Evolutionary conservation across 129 eudicot genomes (phyloP).

Genomic region (Pseudognaphalium luteoalbum): DNA sequence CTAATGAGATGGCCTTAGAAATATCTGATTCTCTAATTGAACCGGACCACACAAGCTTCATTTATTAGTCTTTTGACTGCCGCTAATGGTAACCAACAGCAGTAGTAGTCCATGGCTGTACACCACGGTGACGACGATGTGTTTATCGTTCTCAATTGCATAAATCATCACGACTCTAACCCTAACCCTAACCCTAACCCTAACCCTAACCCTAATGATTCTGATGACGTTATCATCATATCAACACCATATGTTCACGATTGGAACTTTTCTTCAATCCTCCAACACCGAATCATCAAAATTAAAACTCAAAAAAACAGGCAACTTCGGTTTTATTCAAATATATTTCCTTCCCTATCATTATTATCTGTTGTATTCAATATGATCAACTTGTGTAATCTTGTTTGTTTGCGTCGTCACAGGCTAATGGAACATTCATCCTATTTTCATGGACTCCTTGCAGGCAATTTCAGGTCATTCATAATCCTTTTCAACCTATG

Average conservation of each 20-base stretch:
- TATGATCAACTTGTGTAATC: background rate
- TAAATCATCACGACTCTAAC: slow-evolving; percentile 18
- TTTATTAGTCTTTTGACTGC: too few species aligned
- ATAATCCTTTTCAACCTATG: background rate
- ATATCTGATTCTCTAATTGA: too few species aligned
- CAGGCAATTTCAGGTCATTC: slow-evolving; percentile 64
- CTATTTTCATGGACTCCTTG: slow-evolving; percentile 69
- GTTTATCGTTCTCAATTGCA: slow-evolving; percentile 43
- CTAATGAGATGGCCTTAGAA: too few species aligned
- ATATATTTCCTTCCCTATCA: background rate
- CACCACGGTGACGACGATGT: slow-evolving; percentile 33
- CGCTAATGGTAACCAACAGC: too few species aligned
- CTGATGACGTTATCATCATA: slow-evolving; percentile 8
- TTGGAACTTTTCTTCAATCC: slow-evolving; percentile 56
- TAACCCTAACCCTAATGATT: background rate
- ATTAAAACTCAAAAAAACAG: slow-evolving; percentile 51
- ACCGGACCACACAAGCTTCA: too few species aligned
- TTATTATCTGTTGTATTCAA: slow-evolving; percentile 8
- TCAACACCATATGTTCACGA: slow-evolving; percentile 46
- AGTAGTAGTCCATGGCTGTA: slow-evolving; percentile 16
- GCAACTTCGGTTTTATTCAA: slow-evolving; percentile 22
- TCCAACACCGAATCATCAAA: slow-evolving; percentile 40
- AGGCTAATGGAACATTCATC: slow-evolving; percentile 71
- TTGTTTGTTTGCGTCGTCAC: slow-evolving; percentile 27
- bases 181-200: background rate